Base-by-base conservation (phyloP, 176 grass and related monocot genomes). In the Alloteropsis semialata region DNA sequence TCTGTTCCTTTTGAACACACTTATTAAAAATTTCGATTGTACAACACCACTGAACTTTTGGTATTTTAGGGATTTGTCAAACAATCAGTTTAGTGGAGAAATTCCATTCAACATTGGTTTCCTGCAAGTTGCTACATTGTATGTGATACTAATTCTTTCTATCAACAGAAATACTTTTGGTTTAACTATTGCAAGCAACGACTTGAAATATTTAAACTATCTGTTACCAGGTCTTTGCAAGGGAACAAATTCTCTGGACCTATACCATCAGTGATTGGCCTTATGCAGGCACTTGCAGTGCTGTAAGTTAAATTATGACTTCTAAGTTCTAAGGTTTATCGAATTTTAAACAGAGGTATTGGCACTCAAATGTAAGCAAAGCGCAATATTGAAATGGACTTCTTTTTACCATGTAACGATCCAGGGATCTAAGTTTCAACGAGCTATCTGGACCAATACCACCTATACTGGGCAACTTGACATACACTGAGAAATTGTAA, bases 21-120 rank as follows among this genome's bases (percentile, higher is more conserved):
- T 90, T 16, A 27, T 55, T 34, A 39, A 56, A 56, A 69, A 28
- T 59, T 41, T 25, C 6, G 4, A 9, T 61, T 9, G n/a, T 37
- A 56, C 10, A 69, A 5, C 30, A 29, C 53, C 33, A 53, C 17
- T 80, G 19, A 82, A 22, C 42, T 72, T 65, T 75, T 0, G 57
- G 33, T 87, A 28, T 80, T 42, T 69, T 27, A 99, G 97, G 91
- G 97, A 99, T 90, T 82, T 99, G 54, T 99, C 97, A 12, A 94
- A 94, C 75, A 99, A 99, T 82, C 82, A 86, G 3, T 62, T 99
- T 22, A 76, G 83, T 53, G 97, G 97, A 75, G 79, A 90, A 86
- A 99, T 99, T 61, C 97, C 93, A 1, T 99, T 94, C 81, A 99
- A 99, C 58, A 99, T 99, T 71, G 97, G 97, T 37, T 99, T 99